A percentile compares a stretch with the other conserved stretches of the same genome.
Conservation (phyloP, 768 basidiomycete genomes). For the Lactarius quietus region DNA sequence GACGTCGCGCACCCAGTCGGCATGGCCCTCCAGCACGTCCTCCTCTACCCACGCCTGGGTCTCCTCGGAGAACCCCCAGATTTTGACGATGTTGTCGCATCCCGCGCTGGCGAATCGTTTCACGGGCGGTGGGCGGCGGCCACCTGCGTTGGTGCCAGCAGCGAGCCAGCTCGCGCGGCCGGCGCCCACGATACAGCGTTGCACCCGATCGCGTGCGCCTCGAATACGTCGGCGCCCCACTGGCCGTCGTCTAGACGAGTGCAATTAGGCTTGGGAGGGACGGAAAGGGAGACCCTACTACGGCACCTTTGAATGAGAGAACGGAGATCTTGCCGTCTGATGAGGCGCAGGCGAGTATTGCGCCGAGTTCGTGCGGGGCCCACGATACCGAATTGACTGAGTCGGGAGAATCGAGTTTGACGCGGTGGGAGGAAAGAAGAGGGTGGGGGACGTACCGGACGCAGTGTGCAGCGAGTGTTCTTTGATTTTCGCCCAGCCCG, state of each 20-base stretch:
- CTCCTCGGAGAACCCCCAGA: conserved; percentile 90
- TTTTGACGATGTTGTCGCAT: conserved; percentile 92
- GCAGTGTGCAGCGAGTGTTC: conserved; percentile 94
- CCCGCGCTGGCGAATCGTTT: conserved; percentile 96
- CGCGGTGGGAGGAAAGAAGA: neutral
- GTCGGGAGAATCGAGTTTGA: neutral
- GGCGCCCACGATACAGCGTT: conserved; percentile 99
- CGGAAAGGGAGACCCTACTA: conserved; percentile 17
- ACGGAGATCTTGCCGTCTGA: conserved; percentile 98
- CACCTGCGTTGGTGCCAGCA: conserved; percentile 61
- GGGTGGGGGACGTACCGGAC: conserved; percentile 57
- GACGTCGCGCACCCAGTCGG: conserved; percentile 98
- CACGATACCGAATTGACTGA: conserved; percentile 96
- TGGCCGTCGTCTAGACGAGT: conserved; percentile 80
- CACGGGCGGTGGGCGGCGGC: conserved; percentile 43
- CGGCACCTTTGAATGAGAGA: conserved; percentile 89
- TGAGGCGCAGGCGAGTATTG: conserved; percentile 94
- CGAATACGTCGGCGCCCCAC: conserved; percentile 93
- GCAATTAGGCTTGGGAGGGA: conserved; percentile 1
- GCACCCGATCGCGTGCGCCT: conserved; percentile 93
- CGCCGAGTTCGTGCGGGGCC: conserved; percentile 98
- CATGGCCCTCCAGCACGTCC: conserved; percentile 86
- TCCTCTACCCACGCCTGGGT: conserved; percentile 88
- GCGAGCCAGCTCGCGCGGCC: conserved; percentile 78
- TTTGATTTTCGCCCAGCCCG: conserved; percentile 89